Conservation (phyloP, 176 grass and related monocot species). For the Carex myosuroides region DNA sequence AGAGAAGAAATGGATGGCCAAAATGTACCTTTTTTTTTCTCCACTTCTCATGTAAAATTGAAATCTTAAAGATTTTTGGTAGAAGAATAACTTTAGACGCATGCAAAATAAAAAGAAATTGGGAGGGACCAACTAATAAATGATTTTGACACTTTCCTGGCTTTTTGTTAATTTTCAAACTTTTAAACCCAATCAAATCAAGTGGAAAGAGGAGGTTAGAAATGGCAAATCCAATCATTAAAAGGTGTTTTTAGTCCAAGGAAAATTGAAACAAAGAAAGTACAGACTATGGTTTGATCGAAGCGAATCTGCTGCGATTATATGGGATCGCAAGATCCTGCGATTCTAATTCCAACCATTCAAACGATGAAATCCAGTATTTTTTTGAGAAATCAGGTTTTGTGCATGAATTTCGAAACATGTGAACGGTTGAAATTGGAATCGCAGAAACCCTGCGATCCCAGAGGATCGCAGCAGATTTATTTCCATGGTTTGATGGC, state of each 20-base stretch:
- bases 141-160: neutral
- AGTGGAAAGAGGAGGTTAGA: neutral
- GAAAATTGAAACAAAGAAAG: neutral
- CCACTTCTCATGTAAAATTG: neutral
- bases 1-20: neutral
- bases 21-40: neutral
- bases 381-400: too few relatives aligned
- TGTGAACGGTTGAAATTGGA: too few relatives aligned
- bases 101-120: slow-evolving; percentile 4
- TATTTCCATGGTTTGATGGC: too few relatives aligned
- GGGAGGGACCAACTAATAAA: neutral
- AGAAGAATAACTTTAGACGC: neutral
- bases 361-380: too few relatives aligned
- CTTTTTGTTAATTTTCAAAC: neutral
- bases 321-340: too few relatives aligned
- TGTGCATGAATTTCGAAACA: too few relatives aligned
- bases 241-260: neutral
- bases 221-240: slow-evolving; percentile 15
- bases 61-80: neutral
- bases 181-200: slow-evolving; percentile 1
- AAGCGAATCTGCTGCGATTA: too few relatives aligned
- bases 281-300: neutral
- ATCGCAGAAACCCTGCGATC: too few relatives aligned
- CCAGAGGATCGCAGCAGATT: too few relatives aligned
- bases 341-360: too few relatives aligned